phyloP scores from a whole-genome alignment of 129 eudicot species.

The Flaveria bidentis region DNA sequence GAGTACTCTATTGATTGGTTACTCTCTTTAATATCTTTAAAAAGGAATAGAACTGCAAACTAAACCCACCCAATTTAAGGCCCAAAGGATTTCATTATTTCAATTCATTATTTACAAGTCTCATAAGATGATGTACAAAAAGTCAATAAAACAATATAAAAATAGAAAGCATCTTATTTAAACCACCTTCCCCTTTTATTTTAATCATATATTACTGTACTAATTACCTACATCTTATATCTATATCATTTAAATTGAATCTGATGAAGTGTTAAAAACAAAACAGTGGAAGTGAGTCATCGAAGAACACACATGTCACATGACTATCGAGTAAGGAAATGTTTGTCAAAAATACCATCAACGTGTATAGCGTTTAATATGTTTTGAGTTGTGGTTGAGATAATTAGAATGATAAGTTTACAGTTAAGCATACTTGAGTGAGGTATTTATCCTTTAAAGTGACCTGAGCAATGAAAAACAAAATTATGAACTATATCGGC shows the following conservation, averaged over 20 bases:
- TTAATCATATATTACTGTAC: not conserved
- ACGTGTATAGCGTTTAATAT: too few relatives aligned
- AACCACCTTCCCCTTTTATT: not conserved
- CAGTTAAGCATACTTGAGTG: too few relatives aligned
- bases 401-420: too few relatives aligned
- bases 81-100: not conserved
- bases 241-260: not conserved
- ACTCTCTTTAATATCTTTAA: conserved; percentile 19
- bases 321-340: too few relatives aligned
- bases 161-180: conserved; percentile 4
- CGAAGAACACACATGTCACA: not conserved
- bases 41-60: conserved; percentile 2
- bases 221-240: not conserved
- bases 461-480: too few relatives aligned
- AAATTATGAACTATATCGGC: too few relatives aligned
- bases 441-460: too few relatives aligned
- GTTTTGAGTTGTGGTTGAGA: too few relatives aligned
- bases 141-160: conserved; percentile 10
- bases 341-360: too few relatives aligned
- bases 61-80: conserved; percentile 6
- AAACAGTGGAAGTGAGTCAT: not conserved
- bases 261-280: not conserved
- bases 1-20: conserved; percentile 25
- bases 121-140: not conserved
- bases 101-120: conserved; percentile 10